Evolutionary conservation across 768 basidiomycete genomes (phyloP).

Genomic region (Phallus indusiatus): DNA sequence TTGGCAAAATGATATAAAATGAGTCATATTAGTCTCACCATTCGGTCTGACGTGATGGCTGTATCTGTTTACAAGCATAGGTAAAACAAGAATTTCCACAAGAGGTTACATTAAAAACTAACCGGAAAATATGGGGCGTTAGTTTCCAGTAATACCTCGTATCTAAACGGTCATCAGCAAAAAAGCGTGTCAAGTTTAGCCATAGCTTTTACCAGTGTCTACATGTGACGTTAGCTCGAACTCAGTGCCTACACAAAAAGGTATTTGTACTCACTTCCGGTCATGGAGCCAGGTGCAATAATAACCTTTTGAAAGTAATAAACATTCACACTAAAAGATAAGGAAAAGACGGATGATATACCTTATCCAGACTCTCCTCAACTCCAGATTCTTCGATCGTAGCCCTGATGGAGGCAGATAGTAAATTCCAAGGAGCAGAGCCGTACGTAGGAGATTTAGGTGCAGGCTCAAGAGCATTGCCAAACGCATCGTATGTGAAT

Average conservation of each 20-base stretch:
- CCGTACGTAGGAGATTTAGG: constrained; percentile 44
- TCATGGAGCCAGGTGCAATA: constrained; percentile 31
- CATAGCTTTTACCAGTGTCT: background rate
- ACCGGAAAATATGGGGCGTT: constrained; percentile 59
- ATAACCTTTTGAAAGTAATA: constrained; percentile 5
- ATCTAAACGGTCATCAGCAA: constrained; percentile 24
- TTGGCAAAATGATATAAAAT: background rate
- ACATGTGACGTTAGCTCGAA: background rate
- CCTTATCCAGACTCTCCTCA: constrained; percentile 4
- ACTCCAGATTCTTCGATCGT: constrained; percentile 17
- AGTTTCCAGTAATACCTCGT: constrained; percentile 50
- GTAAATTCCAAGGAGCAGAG: constrained; percentile 36
- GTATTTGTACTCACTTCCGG: constrained; percentile 18
- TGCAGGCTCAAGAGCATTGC: constrained; percentile 52
- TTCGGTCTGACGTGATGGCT: background rate
- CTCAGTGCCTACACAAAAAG: background rate
- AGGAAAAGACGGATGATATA: background rate
- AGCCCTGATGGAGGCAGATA: constrained; percentile 57
- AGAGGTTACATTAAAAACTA: constrained; percentile 17
- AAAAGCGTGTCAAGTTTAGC: background rate
- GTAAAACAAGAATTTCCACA: background rate
- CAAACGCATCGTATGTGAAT: constrained; percentile 39
- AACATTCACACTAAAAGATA: background rate
- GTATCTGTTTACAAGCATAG: background rate
- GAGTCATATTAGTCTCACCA: background rate